Percentiles rank a stretch among this genome's conserved stretches.
These are phyloP conservation scores for Starmerella kuoi DNA, from an alignment of 805 yeast species.

Conservation along the genomic window DNA sequence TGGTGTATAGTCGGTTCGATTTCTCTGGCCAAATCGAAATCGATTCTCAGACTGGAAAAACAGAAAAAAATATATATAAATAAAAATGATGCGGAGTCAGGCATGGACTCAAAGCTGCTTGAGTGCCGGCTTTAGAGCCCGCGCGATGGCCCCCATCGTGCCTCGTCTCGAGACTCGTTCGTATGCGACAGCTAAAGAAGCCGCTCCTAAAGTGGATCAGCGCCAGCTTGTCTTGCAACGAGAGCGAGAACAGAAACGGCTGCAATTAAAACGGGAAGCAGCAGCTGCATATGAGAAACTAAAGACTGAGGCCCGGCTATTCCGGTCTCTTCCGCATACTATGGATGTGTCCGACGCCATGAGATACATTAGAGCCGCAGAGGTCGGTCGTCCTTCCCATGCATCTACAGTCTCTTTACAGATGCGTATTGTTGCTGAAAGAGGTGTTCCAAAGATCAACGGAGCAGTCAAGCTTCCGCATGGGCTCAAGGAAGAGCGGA, in stretches of 20 bases:
- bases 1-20: too few species aligned
- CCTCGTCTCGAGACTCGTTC: neutral
- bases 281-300: slow-evolving; percentile 21
- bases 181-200: slow-evolving; percentile 6
- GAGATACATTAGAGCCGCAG: slow-evolving; percentile 73
- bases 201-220: slow-evolving; percentile 25
- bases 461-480: slow-evolving; percentile 66
- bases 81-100: neutral
- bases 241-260: slow-evolving; percentile 26
- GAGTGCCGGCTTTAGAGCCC: neutral
- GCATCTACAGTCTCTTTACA: slow-evolving; percentile 60
- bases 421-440: slow-evolving; percentile 53
- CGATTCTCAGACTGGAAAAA: too few species aligned
- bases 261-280: slow-evolving; percentile 24
- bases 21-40: too few species aligned
- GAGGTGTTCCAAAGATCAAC: slow-evolving; percentile 60
- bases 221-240: slow-evolving; percentile 28
- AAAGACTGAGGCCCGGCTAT: slow-evolving; percentile 31
- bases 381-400: slow-evolving; percentile 69
- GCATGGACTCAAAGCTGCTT: neutral
- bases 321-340: slow-evolving; percentile 47
- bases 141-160: neutral
- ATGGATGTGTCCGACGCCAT: slow-evolving; percentile 64
- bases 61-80: too few species aligned
- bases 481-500: slow-evolving; percentile 51